A percentile compares a stretch with the other conserved stretches of the same genome.
Evolutionary conservation across 2,329 filamentous ascomycete genomes (phyloP).

Genomic region (Neonectria sp.): DNA sequence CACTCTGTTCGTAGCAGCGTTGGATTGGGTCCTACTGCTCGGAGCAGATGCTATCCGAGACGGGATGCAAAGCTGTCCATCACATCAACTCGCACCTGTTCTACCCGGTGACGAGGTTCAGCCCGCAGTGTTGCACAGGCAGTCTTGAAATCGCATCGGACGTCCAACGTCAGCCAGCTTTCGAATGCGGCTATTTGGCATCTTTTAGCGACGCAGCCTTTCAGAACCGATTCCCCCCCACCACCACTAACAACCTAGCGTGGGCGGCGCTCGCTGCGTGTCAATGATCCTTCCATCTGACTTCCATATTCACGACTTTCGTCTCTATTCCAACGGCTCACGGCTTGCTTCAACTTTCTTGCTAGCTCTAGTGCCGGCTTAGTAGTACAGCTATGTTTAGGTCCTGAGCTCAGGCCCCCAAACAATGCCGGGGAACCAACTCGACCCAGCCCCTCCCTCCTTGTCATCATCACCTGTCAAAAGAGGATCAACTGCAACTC

Average conservation of each 20-base stretch:
- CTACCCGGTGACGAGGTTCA: not conserved
- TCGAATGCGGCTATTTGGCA: not conserved
- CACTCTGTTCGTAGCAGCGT: not conserved
- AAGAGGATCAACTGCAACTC: not conserved
- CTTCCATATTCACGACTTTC: not conserved
- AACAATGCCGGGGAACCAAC: not conserved
- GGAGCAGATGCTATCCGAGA: not conserved
- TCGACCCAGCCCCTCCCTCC: not conserved
- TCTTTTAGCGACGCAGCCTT: slow-evolving; percentile 6
- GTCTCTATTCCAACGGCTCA: not conserved
- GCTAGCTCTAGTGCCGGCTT: not conserved
- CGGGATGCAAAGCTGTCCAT: not conserved
- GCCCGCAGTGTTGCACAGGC: not conserved
- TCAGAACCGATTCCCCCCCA: slow-evolving; percentile 18
- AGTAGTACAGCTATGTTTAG: not conserved
- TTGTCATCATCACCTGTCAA: not conserved
- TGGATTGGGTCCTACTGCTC: not conserved
- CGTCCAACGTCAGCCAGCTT: slow-evolving; percentile 26
- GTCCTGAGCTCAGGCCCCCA: not conserved
- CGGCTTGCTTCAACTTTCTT: not conserved
- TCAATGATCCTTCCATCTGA: slow-evolving; percentile 1
- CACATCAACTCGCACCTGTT: too few species aligned
- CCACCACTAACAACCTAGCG: slow-evolving; percentile 4
- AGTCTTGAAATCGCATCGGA: not conserved
- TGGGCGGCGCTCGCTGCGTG: not conserved